Base-by-base conservation (phyloP, 441 rosid genomes). In the Monsonia emarginata region DNA sequence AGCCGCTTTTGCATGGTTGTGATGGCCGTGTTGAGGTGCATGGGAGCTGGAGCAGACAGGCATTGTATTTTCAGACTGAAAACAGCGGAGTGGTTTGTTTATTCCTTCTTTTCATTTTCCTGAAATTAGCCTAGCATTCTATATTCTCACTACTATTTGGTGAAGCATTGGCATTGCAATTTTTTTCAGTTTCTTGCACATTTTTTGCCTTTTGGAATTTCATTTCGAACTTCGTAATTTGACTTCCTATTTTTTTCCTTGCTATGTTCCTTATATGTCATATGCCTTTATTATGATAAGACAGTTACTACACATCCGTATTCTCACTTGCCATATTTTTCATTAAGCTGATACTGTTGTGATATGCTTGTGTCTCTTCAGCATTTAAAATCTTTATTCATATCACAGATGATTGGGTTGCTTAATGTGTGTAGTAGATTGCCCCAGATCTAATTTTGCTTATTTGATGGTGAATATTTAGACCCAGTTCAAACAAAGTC, bases 1-100 rank as follows among this genome's bases (percentile, higher is more conserved):
- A 83, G 65, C 72, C 70, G 40, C 71, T 82, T 70, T 74, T 75
- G 73, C 72, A 69, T 57, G 73, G 75, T 54, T 72, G 65, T 72
- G 90, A 88, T 80, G 90, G 96, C 36, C 89, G 96, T 63, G 79
- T 91, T 27, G 96, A 89, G 70, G 79, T 86, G 70, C 66, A 67
- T 65, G 83, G 88, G 75, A 78, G 74, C 69, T 79, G 84, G 85
- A 83, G 76, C 76, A 79, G 86, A 61, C 82, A 77, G 61, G 69
- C 82, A 25, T 85, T 96, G 16, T 91, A 74, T 79, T 87, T 86
- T 72, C 87, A 78, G 81, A 84, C 79, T 75, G 83, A 85, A 76
- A 85, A 79, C 56, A 75, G 78, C 69, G 40, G 72, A 70, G 80
- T 70, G 99, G 99, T 94, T 83, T 85, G 99, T 91, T 69, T 72